Evolutionary conservation across 805 yeast species (phyloP), one percentile per base, ranked within the genome.

Genomic region (Wickerhamomyces hampshirensis): DNA sequence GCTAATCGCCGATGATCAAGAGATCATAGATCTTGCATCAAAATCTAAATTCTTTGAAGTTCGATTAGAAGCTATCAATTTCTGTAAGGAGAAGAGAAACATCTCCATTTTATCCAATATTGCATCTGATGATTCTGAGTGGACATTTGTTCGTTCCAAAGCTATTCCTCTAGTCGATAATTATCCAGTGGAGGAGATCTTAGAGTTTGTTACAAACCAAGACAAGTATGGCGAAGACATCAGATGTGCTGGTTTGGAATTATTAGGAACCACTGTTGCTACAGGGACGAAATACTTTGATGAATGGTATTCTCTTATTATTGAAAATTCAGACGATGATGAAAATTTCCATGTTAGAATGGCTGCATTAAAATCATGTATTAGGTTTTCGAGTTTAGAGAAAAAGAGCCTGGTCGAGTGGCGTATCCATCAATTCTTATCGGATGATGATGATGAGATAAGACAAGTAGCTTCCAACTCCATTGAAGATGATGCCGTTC

Each of bases 391-490:
- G 40, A 28, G 23, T 3, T 26, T 35, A 10, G 33, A 46, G 13
- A 14, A 30, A 8, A 27, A 37, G 4, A 42, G 48, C 0, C 19
- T 37, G 11, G 61, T 59, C 16, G 45, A 42, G 6, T 44, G 55
- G 33, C 38, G 60, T 5, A 48, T 69, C 1, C 65, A 64, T 39
- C 51, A 58, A 11, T 67, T 62, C 42, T 51, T 80, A 17, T 59
- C 60, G 35, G 95, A 86, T 56, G 95, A 85, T 48, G 91, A 82
- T 46, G 74, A 66, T 10, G 76, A 69, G 11, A 59, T 84, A 5
- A 63, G 94, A 38, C 56, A 59, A 1, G 13, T 47, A 3, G 71
- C 84, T 0, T 64, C 84, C 0, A 31, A 45, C 2, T 64, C 63
- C 37, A 53, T 78, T 13, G 26, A 39, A 4, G 40, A 63, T 14